Conservation (phyloP, 73 alveolate genomes). For the Loxodes magnus region DNA sequence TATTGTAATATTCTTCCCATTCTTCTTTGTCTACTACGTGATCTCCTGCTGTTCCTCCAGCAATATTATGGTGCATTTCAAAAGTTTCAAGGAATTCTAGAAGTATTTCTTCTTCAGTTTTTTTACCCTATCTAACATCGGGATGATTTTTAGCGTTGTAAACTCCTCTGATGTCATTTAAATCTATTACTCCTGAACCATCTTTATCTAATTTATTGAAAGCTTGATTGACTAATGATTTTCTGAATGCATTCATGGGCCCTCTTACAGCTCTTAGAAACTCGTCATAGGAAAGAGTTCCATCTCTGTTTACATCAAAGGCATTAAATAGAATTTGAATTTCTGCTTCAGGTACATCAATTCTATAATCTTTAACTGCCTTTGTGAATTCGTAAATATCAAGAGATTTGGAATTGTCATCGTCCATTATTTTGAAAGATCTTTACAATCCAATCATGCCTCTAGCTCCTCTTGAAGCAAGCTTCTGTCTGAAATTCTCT, state of each 20-base stretch:
- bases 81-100: conserved; percentile 59
- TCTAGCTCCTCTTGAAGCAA: conserved; percentile 32
- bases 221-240: conserved; percentile 44
- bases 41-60: neutral
- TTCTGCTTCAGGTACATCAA: conserved; percentile 37
- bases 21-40: conserved; percentile 27
- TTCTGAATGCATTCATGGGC: conserved; percentile 47
- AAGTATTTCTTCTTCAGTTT: conserved; percentile 52
- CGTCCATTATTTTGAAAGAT: conserved; percentile 43
- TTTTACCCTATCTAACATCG: conserved; percentile 58
- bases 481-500: conserved; percentile 39
- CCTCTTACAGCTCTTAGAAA: conserved; percentile 45
- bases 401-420: conserved; percentile 42
- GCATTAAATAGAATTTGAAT: conserved; percentile 21
- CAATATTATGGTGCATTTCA: conserved; percentile 32
- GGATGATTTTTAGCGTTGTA: conserved; percentile 70
- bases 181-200: conserved; percentile 39
- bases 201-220: conserved; percentile 38
- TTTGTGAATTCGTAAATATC: conserved; percentile 54
- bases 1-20: conserved; percentile 88
- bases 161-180: conserved; percentile 42
- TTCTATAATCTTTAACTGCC: conserved; percentile 49
- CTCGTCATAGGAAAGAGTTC: conserved; percentile 47
- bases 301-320: conserved; percentile 40
- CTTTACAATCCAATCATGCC: conserved; percentile 38